phyloP scores from a whole-genome alignment of 2,329 filamentous ascomycete genomes.

The Phialophora expanda region DNA sequence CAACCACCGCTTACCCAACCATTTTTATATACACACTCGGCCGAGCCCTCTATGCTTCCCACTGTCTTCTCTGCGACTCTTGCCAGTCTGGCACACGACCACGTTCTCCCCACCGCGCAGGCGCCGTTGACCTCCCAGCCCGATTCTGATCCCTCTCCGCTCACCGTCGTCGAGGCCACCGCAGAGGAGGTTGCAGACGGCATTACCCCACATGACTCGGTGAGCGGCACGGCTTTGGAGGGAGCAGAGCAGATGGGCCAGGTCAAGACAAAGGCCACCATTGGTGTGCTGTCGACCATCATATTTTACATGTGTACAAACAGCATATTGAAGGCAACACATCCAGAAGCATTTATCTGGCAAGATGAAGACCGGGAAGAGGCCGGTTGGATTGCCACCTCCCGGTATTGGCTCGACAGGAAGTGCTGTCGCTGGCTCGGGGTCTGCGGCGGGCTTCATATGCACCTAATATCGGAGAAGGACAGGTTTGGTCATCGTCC shows the following conservation, averaged over 20 bases:
- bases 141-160: constrained; percentile 7
- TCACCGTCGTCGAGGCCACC: constrained; percentile 23
- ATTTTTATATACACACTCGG: constrained; percentile 29
- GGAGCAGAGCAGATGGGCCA: constrained; percentile 48
- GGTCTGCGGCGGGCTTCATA: constrained; percentile 77
- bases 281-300: constrained; percentile 48
- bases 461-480: constrained; percentile 61
- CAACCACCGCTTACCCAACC: constrained; percentile 29
- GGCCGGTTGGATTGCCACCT: constrained; percentile 70
- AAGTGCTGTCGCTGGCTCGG: constrained; percentile 79
- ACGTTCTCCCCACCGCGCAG: constrained; percentile 12
- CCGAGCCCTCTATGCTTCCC: constrained; percentile 20
- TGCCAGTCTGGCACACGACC: constrained; percentile 19
- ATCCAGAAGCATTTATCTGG: constrained; percentile 66
- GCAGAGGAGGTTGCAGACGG: not conserved
- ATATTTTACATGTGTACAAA: constrained; percentile 52
- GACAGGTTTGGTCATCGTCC: constrained; percentile 40
- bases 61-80: constrained; percentile 14
- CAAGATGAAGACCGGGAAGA: constrained; percentile 68
- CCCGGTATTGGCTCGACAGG: constrained; percentile 74
- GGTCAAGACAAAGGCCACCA: constrained; percentile 47
- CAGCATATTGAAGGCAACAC: constrained; percentile 61
- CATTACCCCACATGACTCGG: constrained; percentile 29
- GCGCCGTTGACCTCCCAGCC: constrained; percentile 6
- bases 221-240: constrained; percentile 23